Conservation (phyloP, 2,329 filamentous ascomycete genomes). For the Colletotrichum sojae region DNA sequence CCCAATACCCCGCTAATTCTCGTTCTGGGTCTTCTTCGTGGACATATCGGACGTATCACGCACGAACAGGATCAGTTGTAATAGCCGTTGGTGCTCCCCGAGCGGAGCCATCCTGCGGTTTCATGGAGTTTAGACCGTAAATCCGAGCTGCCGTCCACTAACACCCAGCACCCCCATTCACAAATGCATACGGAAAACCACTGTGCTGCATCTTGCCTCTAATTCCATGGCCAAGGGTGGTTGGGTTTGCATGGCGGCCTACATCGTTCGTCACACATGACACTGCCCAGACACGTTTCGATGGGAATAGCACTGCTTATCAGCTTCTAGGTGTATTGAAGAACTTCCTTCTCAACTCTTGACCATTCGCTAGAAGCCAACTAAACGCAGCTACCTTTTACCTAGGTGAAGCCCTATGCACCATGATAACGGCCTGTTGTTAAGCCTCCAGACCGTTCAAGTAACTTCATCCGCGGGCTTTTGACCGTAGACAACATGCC, state of each 20-base stretch:
- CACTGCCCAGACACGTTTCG: too few species aligned
- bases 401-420: too few species aligned
- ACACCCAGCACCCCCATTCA: slow-evolving; percentile 34
- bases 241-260: too few species aligned
- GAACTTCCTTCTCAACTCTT: too few species aligned
- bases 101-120: not conserved
- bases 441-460: too few species aligned
- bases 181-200: not conserved
- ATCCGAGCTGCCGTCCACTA: not conserved
- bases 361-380: too few species aligned
- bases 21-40: not conserved
- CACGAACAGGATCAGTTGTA: not conserved
- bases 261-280: too few species aligned
- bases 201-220: not conserved
- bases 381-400: too few species aligned
- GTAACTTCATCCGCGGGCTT: not conserved
- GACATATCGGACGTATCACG: not conserved
- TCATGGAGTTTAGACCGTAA: not conserved
- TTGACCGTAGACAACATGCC: not conserved
- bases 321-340: too few species aligned
- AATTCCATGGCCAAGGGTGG: not conserved
- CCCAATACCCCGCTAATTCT: not conserved
- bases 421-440: too few species aligned
- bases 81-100: too few species aligned
- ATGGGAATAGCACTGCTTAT: too few species aligned